Base-by-base conservation (phyloP, 495 filamentous ascomycete species). In the Pyrenopolyporus hunteri region DNA sequence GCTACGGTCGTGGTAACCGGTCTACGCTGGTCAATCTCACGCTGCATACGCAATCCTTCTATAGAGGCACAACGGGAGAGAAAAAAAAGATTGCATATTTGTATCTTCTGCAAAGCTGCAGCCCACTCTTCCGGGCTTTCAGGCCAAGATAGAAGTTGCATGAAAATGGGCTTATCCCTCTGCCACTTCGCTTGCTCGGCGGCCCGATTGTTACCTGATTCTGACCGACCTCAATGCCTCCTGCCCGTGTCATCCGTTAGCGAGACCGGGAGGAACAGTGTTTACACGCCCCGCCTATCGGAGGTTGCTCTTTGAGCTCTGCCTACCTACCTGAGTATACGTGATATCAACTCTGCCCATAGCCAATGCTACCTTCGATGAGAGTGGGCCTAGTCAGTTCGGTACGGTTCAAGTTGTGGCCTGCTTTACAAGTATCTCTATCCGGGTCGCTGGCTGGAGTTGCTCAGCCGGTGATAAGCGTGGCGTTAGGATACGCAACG, bases 131-230 rank as follows among this genome's bases (percentile, higher is more conserved):
- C 25, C 37, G 33, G 49, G 44, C n/a, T n/a, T n/a, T 17, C 10
- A 40, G 14, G 46, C 13, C 13, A 43, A n/a, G 46, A 47, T 25
- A 47, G 32, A 33, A 16, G 36, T 19, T 60, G 56, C 56, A 59
- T 50, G 44, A 42, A 42, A 1, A 29, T 47, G 46, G 26, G 22
- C 46, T 42, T 57, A 29, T 23, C 37, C 39, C 37, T 54, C 46
- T 53, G 36, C 29, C 26, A 2, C 45, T 50, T 50, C 25, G 49
- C 50, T 65, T 59, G 56, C 50, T 37, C 45, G 55, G 56, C 56
- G 56, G 62, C 56, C 56, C 50, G 56, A 61, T 61, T 60, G 57
- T 61, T 61, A 57, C 57, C 63, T 61, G 46, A 60, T 35, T 45
- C 39, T 57, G 51, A 48, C 57, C 57, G 57, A 52, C 63, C 42